phyloP scores from a whole-genome alignment of 176 grass and related monocot species.

The Carex cristatella region DNA sequence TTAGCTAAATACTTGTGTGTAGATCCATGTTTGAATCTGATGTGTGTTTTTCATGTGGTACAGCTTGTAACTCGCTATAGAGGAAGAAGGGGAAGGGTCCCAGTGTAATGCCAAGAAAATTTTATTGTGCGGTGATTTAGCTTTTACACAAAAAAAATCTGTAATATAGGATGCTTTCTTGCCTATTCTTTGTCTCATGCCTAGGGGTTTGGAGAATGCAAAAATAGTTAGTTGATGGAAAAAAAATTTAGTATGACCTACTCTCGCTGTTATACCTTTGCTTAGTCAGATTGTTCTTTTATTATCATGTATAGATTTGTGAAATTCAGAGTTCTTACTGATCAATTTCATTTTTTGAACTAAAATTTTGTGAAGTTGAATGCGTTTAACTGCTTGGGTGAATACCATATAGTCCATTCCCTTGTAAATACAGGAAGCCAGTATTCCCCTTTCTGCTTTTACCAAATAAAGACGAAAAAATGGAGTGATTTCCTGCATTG shows the following conservation, averaged over 20 bases:
- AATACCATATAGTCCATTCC: neutral
- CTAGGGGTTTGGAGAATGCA: neutral
- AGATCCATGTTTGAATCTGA: neutral
- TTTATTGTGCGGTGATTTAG: neutral
- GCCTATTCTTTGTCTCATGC: neutral
- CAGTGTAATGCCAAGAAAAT: slow-evolving; percentile 37
- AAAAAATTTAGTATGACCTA: neutral
- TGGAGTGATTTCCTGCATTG: neutral
- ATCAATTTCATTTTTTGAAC: neutral
- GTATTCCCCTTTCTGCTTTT: neutral
- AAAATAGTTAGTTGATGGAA: slow-evolving; percentile 5
- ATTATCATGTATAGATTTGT: neutral
- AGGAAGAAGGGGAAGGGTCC: slow-evolving; percentile 79
- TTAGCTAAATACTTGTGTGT: neutral
- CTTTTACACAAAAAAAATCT: slow-evolving; percentile 9
- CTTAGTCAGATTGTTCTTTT: neutral
- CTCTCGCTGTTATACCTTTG: neutral
- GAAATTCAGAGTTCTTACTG: neutral
- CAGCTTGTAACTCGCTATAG: slow-evolving; percentile 85
- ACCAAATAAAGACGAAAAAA: neutral
- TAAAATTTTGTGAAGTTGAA: neutral
- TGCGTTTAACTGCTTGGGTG: neutral
- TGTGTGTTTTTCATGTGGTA: slow-evolving; percentile 16
- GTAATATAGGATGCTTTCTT: slow-evolving; percentile 9
- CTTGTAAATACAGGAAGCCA: neutral